phyloP scores from a whole-genome alignment of 225 moss, liverwort and hornwort genomes.

The Physcomitrium patens region DNA sequence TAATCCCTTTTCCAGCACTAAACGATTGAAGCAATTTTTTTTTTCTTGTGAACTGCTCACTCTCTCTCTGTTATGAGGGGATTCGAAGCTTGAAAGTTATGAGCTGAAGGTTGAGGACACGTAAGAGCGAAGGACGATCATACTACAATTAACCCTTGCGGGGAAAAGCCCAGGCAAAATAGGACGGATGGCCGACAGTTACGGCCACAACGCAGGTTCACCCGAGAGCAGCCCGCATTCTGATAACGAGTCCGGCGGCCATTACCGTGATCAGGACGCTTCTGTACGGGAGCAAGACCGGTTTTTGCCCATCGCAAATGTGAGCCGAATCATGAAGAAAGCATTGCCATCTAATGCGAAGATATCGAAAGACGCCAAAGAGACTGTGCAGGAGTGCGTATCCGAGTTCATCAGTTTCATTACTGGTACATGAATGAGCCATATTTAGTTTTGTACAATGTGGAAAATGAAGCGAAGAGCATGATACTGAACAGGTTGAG shows the following conservation, averaged over 20 bases:
- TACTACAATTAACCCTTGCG: not conserved
- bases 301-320: conserved; percentile 92
- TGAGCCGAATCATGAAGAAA: conserved; percentile 97
- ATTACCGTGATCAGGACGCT: conserved; percentile 74
- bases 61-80: not conserved
- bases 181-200: conserved; percentile 78
- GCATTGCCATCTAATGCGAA: conserved; percentile 88
- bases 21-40: not conserved
- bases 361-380: conserved; percentile 93
- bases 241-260: conserved; percentile 88
- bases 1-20: conserved; percentile 9
- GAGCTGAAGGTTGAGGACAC: not conserved
- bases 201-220: conserved; percentile 74
- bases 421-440: conserved; percentile 41
- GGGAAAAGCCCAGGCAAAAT: not conserved
- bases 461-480: not conserved
- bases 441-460: not conserved
- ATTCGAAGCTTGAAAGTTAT: conserved; percentile 23
- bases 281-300: conserved; percentile 91
- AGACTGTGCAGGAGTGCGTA: conserved; percentile 94
- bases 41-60: not conserved
- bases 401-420: conserved; percentile 98
- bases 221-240: conserved; percentile 94
- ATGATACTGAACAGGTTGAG: not conserved
- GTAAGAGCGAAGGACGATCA: not conserved